Conservation (phyloP, 2,329 filamentous ascomycete genomes). For the Alternaria brassicae region DNA sequence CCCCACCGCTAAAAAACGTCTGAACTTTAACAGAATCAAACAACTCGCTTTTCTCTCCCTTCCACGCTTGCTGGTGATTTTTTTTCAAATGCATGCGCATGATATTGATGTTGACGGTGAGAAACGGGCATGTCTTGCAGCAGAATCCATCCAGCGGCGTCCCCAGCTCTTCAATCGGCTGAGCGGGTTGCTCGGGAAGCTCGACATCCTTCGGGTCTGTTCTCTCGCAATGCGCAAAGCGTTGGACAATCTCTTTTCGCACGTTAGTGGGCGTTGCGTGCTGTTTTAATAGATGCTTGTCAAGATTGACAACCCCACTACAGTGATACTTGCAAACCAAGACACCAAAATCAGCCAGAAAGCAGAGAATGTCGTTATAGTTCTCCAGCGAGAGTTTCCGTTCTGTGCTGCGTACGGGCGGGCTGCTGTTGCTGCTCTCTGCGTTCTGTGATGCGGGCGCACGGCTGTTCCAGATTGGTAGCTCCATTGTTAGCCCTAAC, state of each 20-base stretch:
- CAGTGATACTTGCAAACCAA: not conserved
- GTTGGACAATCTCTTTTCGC: not conserved
- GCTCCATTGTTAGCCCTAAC: not conserved
- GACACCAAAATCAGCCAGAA: not conserved
- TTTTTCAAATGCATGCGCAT: not conserved
- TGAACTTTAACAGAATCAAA: not conserved
- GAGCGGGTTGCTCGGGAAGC: not conserved
- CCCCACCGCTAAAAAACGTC: not conserved
- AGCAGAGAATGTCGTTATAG: not conserved
- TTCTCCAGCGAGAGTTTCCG: not conserved
- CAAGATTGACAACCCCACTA: not conserved
- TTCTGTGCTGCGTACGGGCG: not conserved
- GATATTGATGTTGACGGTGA: not conserved
- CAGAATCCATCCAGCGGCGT: not conserved
- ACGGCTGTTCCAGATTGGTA: not conserved
- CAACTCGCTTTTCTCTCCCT: not conserved
- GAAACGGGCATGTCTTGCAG: not conserved
- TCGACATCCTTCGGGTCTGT: not conserved
- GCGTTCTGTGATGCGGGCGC: not conserved
- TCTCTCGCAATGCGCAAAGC: not conserved
- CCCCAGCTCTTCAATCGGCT: not conserved
- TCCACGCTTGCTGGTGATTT: not conserved
- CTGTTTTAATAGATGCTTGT: not conserved
- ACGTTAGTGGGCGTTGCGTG: not conserved
- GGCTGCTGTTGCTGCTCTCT: constrained; percentile 6